phyloP scores from a whole-genome alignment of 306 rosid species.

The Mimosa bimucronata region DNA sequence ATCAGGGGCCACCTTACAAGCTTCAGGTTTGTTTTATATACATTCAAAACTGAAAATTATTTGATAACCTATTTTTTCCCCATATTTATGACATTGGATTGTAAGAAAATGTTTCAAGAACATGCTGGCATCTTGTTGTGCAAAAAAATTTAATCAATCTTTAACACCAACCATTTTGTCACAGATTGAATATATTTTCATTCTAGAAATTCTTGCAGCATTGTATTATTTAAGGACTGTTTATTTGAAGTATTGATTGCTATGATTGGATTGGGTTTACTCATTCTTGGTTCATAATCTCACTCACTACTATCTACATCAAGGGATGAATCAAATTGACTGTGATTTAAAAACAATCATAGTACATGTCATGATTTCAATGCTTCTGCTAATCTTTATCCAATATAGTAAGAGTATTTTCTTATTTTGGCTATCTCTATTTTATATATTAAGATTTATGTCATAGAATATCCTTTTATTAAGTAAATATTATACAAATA shows the following conservation, averaged over 20 bases:
- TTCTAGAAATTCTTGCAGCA: neutral
- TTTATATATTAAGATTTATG: conserved; percentile 4
- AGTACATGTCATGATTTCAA: neutral
- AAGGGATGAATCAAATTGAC: neutral
- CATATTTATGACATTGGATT: neutral
- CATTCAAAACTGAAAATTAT: neutral
- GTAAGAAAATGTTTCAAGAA: neutral
- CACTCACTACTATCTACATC: neutral
- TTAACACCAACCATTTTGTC: neutral
- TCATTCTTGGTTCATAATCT: neutral
- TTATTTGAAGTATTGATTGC: neutral
- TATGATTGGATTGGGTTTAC: neutral
- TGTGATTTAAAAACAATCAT: neutral
- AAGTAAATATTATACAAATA: conserved; percentile 15
- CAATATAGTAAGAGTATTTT: neutral
- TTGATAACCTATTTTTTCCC: neutral
- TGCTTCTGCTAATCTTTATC: conserved; percentile 1
- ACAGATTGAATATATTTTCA: neutral
- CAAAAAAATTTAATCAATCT: neutral
- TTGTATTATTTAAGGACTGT: neutral
- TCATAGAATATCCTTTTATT: conserved; percentile 7
- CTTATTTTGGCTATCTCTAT: conserved; percentile 17
- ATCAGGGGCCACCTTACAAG: conserved; percentile 77
- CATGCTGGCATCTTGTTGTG: neutral
- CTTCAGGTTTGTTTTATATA: conserved; percentile 68